Base-by-base conservation (phyloP, 495 filamentous ascomycete species). In the Penicillium fimorum region DNA sequence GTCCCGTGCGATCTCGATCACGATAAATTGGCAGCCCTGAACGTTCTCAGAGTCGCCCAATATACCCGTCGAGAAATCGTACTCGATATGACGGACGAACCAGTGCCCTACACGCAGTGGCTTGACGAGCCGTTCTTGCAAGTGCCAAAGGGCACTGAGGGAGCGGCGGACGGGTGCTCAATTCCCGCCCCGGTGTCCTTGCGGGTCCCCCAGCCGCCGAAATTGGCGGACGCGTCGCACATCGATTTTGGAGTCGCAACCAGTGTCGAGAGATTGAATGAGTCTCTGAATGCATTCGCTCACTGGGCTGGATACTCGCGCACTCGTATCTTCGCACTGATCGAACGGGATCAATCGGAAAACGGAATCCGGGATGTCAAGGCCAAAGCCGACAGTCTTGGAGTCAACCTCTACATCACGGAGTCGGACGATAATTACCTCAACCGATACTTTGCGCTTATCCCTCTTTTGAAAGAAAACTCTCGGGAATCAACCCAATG, bases 161-260 rank as follows among this genome's bases (percentile, higher is more conserved):
- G 59, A 45, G 57, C 61, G 58, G 69, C 61, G 58, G 67, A 73
- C 38, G 67, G 70, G 49, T 75, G 74, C 58, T 59, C 68, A 22
- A 69, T 74, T 20, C 58, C 68, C 4, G 45, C 50, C 4, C 75
- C 75, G 10, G 44, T 81, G 3, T 54, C 66, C 3, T 46, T 79
- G 17, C 49, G 69, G 27, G 69, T 78, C 1, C 68, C 75, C 8
- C 38, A 45, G 10, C 63, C 62, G 0, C 70, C 74, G 4, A 65
- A 62, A 40, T 60, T 65, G 53, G 53, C 67, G 17, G 77, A 83
- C 59, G 82, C 78, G 8, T 83, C 82, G 5, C 64, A 76, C 50
- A 71, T 87, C 41, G 71, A 84, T 45, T 84, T 87, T 57, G 86
- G 84, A 56, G 79, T 89, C 1, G 81, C 84, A 2, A 86, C 85